These are phyloP conservation scores for Malus orientalis DNA, from an alignment of 306 rosid species.

Conservation along the genomic window DNA sequence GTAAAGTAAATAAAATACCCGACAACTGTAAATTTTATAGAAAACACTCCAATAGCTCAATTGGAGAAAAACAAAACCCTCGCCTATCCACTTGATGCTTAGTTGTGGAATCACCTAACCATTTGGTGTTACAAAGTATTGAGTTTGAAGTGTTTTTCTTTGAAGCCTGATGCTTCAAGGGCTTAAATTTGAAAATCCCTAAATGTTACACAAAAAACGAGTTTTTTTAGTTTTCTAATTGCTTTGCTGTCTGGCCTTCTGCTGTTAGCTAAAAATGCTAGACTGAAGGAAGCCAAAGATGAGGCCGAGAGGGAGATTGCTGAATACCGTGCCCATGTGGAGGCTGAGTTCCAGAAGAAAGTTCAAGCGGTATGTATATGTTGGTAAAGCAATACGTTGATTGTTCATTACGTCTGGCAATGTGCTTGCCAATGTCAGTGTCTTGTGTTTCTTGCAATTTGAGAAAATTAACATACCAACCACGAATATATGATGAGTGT, in stretches of 20 bases:
- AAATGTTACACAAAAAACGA: not conserved
- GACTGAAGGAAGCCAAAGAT: slow-evolving; percentile 91
- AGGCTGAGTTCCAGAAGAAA: slow-evolving; percentile 74
- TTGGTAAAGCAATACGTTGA: not conserved
- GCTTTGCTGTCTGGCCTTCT: slow-evolving; percentile 8
- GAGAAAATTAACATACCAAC: not conserved
- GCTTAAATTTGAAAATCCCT: not conserved
- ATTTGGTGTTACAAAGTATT: not conserved
- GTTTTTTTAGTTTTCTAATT: slow-evolving; percentile 10
- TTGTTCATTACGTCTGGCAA: not conserved
- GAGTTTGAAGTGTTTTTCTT: not conserved
- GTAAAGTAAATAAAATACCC: not conserved
- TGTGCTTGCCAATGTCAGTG: not conserved
- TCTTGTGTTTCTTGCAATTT: not conserved
- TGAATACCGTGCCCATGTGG: slow-evolving; percentile 73
- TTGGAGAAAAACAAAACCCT: not conserved
- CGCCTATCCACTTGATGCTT: not conserved
- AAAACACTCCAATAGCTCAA: not conserved
- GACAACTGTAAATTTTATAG: not conserved
- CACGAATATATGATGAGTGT: not conserved
- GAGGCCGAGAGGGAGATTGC: slow-evolving; percentile 88
- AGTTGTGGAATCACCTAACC: no score
- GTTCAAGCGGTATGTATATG: slow-evolving; percentile 45
- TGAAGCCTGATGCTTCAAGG: not conserved
- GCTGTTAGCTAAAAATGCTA: slow-evolving; percentile 64